Evolutionary conservation across 2,329 filamentous ascomycete species (phyloP), one percentile per base, ranked within the genome.

Genomic region (Pseudocercospora vitis): DNA sequence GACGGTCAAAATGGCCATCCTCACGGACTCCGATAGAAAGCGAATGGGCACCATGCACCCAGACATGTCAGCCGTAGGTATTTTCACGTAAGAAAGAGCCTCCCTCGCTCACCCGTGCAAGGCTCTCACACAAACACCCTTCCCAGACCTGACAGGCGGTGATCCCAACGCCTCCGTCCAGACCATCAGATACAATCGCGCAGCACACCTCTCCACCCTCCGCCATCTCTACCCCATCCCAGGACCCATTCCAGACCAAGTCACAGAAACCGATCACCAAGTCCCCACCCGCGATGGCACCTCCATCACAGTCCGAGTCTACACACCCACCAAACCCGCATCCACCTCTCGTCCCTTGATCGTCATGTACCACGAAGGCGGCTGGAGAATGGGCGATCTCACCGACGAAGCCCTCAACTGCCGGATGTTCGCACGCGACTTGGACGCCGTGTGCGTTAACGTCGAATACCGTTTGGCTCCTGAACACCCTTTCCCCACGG

Each of bases 301-400:
- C n/a, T 19, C 23, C 11, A 56, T 60, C 7, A 52, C 33, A 8
- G 16, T 62, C 14, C 40, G 50, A 23, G 50, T 62, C 9, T 62
- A 62, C 28, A 51, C 9, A 7, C 58, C 58, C 6, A 45, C 18
- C 3, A 51, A 49, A 31, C 29, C 35, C 2, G 7, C 23, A 3
- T 12, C 29, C 7, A 28, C 46, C 3, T n/a, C 53, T 1, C 57
- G 45, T 59, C 66, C 67, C 14, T 47, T 75, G 11, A 63, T 73
- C 3, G 58, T 75, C 29, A 71, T 74, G 65, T 71, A 68, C 45
- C 76, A 78, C 50, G 75, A 76, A 47, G 75, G 76, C 11, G 75
- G 72, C 1, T 78, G 71, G 67, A 60, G 67, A 19, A 68, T 73
- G 55, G 75, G 76, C 7, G 70, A 71, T 57, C 59, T 76, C 3